Evolutionary conservation across 768 basidiomycete species (phyloP), one percentile per base, ranked within the genome.

Genomic region (Trametes maxima): DNA sequence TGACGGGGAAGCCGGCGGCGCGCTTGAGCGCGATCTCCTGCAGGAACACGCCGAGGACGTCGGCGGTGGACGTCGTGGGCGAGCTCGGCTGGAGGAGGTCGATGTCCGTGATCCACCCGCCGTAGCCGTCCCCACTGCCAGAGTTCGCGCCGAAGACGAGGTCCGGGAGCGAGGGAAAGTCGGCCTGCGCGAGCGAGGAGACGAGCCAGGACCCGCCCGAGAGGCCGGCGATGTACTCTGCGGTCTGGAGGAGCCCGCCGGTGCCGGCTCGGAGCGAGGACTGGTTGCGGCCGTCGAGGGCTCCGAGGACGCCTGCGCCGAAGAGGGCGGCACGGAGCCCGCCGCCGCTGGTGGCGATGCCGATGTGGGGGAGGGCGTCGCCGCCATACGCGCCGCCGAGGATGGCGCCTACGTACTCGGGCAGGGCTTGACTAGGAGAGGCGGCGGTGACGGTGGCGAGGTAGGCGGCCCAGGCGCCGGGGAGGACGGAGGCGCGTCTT

Each of bases 121-220:
- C 81, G 76, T 49, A 86, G 45, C 71, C 87, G 82, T 35, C 87
- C 70, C 57, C 82, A 67, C 87, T 87, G 87, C n/a, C n/a, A n/a
- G 11, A 85, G 84, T 16, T 73, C 7, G 77, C 77, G 2, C 89
- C 90, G 47, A 82, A 80, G 1, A 90, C 84, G 53, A 91, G 73
- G 19, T 87, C 79, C 3, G 77, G 72, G 12, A 84, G 33, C 2
- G 67, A 77, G 1, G 88, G 86, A 76, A 85, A 88, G 67, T 88
- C 77, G 64, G 89, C 89, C 69, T 85, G 78, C 22, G 79, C 69
- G 60, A 92, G 73, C 0, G 88, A 92, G 0, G 82, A 82, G 0
- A 83, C 81, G 10, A 87, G 69, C 88, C 88, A 90, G 1, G 88
- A 85, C 3, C 89, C 88, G 62, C 81, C 82, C 0, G 81, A 82